Conservation (phyloP, 208 protist genomes). For the Naegleria fowleri region DNA sequence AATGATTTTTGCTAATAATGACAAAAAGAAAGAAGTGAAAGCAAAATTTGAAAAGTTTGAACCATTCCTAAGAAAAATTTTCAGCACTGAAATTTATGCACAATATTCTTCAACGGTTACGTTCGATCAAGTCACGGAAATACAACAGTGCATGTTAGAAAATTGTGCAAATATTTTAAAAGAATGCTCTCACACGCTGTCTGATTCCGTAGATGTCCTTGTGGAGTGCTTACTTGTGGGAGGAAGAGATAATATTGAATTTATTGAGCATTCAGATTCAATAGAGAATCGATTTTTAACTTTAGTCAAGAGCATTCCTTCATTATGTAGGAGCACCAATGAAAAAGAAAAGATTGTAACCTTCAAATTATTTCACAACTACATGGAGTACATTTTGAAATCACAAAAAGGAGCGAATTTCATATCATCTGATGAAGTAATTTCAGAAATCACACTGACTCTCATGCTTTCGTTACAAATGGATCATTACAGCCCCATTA, state of each 20-base stretch:
- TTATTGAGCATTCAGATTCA: not conserved
- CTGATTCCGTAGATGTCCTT: not conserved
- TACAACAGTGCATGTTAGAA: not conserved
- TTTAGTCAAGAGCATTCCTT: not conserved
- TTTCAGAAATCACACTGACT: not conserved
- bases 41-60: constrained; percentile 1
- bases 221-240: not conserved
- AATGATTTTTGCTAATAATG: not conserved
- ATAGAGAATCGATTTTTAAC: not conserved
- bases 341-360: not conserved
- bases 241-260: not conserved
- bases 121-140: not conserved
- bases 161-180: not conserved
- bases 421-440: not conserved
- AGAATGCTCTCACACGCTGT: not conserved
- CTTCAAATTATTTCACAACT: not conserved
- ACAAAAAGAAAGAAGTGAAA: not conserved
- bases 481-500: not conserved
- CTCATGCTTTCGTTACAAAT: not conserved
- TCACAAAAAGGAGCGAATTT: not conserved
- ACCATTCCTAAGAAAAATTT: not conserved
- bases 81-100: not conserved
- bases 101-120: not conserved
- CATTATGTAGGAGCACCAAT: not conserved
- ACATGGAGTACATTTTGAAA: not conserved